These are phyloP conservation scores for Tylopilus cervinicoccineus DNA, from an alignment of 768 basidiomycete genomes.

Conservation along the genomic window DNA sequence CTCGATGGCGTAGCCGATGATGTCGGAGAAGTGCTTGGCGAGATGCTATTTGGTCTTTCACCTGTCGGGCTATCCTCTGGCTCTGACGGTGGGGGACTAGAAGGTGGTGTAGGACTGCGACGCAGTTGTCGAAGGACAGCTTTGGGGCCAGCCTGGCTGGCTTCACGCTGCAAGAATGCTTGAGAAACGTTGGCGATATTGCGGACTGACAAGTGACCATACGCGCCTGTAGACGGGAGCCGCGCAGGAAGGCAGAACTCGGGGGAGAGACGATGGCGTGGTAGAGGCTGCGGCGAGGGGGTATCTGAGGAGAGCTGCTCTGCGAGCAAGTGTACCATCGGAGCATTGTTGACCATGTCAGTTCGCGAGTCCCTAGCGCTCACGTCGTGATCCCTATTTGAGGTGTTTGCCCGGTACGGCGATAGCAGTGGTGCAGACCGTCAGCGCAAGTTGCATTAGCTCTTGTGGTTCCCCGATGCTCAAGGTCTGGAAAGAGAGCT, in stretches of 20 bases:
- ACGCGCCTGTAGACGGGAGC: conserved; percentile 63
- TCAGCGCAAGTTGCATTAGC: too few species aligned
- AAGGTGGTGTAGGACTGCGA: conserved; percentile 39
- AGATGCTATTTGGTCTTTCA: conserved; percentile 14
- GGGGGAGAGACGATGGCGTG: conserved; percentile 41
- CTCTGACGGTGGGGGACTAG: conserved; percentile 18
- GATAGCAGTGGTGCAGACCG: not conserved
- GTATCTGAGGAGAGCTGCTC: conserved; percentile 22
- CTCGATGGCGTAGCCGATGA: conserved; percentile 15
- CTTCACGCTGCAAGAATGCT: conserved; percentile 76
- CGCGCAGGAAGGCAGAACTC: conserved; percentile 63
- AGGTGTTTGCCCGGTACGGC: not conserved
- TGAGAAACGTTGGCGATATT: conserved; percentile 25
- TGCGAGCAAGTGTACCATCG: conserved; percentile 28
- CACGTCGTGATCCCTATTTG: too few species aligned
- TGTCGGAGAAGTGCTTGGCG: conserved; percentile 20
- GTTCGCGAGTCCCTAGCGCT: too few species aligned
- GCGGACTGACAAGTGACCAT: conserved; percentile 1
- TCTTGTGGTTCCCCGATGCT: conserved; percentile 13
- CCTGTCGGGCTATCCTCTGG: conserved; percentile 8
- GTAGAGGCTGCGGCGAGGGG: conserved; percentile 15
- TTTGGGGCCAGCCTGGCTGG: conserved; percentile 50
- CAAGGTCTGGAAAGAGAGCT: conserved; percentile 21
- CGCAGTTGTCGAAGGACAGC: conserved; percentile 54
- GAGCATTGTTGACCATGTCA: conserved; percentile 53